These are phyloP conservation scores for Hortaea sp. DNA, from an alignment of 2,329 filamentous ascomycete species.

Conservation along the genomic window DNA sequence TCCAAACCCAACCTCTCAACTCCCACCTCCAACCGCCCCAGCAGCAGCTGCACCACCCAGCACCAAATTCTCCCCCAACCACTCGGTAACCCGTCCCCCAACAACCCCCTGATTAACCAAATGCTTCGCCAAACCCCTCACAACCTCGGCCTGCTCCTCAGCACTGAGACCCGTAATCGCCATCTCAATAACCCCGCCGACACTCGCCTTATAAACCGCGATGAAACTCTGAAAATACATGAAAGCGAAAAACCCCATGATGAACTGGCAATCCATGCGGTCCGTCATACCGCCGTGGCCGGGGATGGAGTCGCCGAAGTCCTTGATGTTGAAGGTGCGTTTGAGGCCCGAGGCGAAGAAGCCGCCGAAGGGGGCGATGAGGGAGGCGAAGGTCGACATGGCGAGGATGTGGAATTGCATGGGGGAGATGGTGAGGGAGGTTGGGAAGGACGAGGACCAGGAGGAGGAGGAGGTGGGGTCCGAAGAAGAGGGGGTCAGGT, in stretches of 20 bases:
- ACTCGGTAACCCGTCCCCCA: conserved; percentile 39
- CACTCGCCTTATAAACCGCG: conserved; percentile 71
- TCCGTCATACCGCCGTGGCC: conserved; percentile 97
- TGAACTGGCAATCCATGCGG: conserved; percentile 99
- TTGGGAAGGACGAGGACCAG: conserved; percentile 35
- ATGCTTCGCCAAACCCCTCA: conserved; percentile 52
- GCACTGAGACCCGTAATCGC: conserved; percentile 80
- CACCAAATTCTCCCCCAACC: conserved; percentile 22
- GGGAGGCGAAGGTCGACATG: conserved; percentile 85
- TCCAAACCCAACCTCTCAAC: neutral
- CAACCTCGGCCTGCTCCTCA: conserved; percentile 80
- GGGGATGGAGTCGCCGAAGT: conserved; percentile 96
- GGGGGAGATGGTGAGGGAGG: conserved; percentile 66
- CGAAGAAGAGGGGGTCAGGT: conserved; percentile 60
- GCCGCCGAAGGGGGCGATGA: conserved; percentile 93
- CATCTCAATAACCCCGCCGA: conserved; percentile 80
- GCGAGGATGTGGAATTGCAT: conserved; percentile 90
- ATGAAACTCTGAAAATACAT: conserved; percentile 98
- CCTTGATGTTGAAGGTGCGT: conserved; percentile 99
- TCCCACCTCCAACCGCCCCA: neutral
- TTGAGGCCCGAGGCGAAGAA: conserved; percentile 98
- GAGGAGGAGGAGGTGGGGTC: conserved; percentile 64
- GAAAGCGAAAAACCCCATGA: conserved; percentile 98
- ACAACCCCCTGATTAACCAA: conserved; percentile 53
- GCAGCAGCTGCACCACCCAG: conserved; percentile 1